Base-by-base conservation (phyloP, 352 stramenopile genomes). In the Phytopythium litorale region DNA sequence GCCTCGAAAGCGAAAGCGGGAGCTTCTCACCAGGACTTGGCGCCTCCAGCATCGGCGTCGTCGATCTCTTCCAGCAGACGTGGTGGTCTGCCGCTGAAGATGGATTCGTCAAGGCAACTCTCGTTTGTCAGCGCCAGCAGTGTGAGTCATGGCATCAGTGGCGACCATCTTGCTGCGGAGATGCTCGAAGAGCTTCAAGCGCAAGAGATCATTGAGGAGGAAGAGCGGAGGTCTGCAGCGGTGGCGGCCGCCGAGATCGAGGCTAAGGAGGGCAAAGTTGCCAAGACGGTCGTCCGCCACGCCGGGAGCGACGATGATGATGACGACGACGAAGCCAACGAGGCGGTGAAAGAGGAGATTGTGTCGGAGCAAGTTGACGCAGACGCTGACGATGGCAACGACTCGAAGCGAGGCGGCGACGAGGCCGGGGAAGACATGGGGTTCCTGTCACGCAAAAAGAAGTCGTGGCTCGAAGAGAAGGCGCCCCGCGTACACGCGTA, bases 331-430 rank as follows among this genome's bases (percentile, higher is more conserved):
- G 45, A 46, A 1, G 28, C 21, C 21, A 13, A 40, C 43, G 59
- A 28, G 6, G n/a, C 15, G 16, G 32, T 38, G 53, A 59, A 35
- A 4, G 64, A 56, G 57, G 72, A 77, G 13, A 62, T 71, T 8
- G 73, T 78, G 33, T 86, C 75, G 1, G 73, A 91, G 62, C 84
- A 89, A 49, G 75, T 91, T 6, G 81, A 87, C 13, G 89, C 88
- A 19, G 63, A 75, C 23, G 81, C 83, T 7, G 78, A 91, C 42
- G 67, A 71, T 12, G 72, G 66, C 3, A 73, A 83, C 21, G 33
- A 43, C 19, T 48, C 19, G 8, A 45, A 4, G 18, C 18, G 4
- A 15, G 38, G 16, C 28, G 81, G 83, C 12, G 91, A 89, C 32
- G 58, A 74, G n/a, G 73, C 85, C 25, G 67, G 71, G 11, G 71